Conservation (phyloP, 108 stramenopile genomes). For the Asterionellopsis glacialis region DNA sequence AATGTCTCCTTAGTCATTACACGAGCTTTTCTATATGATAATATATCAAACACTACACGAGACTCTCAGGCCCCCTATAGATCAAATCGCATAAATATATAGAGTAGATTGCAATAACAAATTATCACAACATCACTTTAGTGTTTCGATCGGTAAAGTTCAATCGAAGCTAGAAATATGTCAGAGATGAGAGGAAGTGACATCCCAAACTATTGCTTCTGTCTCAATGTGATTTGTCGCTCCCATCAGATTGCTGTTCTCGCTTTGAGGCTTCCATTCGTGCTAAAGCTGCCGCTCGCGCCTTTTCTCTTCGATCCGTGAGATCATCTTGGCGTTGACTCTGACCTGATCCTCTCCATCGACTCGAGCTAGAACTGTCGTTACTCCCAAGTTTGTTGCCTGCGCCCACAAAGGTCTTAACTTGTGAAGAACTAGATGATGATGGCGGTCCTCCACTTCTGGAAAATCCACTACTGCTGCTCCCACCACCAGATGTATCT, state of each 20-base stretch:
- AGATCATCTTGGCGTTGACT: slow-evolving; percentile 40
- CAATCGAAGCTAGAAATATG: no score
- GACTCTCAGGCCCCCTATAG: no score
- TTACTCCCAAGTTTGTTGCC: slow-evolving; percentile 35
- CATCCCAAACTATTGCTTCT: no score
- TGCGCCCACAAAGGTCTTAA: slow-evolving; percentile 39
- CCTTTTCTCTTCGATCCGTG: slow-evolving; percentile 76
- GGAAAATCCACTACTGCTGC: slow-evolving; percentile 13
- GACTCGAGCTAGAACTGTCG: slow-evolving; percentile 13
- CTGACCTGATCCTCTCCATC: slow-evolving; percentile 19
- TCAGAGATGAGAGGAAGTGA: no score
- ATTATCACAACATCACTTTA: no score
- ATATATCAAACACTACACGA: no score
- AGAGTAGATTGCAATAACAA: no score
- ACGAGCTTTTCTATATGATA: no score
- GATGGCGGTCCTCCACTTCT: not conserved
- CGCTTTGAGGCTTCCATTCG: slow-evolving; percentile 32
- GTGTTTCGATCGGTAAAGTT: no score
- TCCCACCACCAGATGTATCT: slow-evolving; percentile 26
- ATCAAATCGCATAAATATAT: no score
- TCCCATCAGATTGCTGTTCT: not conserved
- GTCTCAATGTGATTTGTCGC: not conserved
- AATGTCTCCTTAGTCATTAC: no score
- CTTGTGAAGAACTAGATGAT: slow-evolving; percentile 11
- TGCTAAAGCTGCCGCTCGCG: slow-evolving; percentile 74